Evolutionary conservation across 2,329 filamentous ascomycete genomes (phyloP), one percentile per base, ranked within the genome.

Genomic region (Neospermospora avenae): DNA sequence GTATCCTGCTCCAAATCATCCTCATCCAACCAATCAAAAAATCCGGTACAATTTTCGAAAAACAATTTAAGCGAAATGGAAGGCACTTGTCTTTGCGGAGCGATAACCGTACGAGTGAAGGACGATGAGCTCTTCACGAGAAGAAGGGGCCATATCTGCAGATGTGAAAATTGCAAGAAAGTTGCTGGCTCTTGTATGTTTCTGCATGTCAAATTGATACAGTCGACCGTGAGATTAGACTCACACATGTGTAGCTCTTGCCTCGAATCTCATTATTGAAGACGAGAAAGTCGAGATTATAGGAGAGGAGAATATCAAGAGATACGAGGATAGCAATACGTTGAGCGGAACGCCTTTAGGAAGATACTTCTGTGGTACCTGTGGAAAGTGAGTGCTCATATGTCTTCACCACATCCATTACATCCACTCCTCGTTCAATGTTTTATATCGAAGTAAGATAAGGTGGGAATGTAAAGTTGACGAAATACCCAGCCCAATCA

Each of bases 141-240:
- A 35, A 73, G 73, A 6, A 70, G 77, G 31, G 79, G 79, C 1
- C 77, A 79, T 63, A 68, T 81, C 7, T 82, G 80, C 68, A 77
- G 81, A 63, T 82, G 80, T 69, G 69, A 72, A 35, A 83, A 81
- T 62, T 82, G 80, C 69, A 76, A 78, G 44, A 81, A 81, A 67
- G 74, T 77, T 0, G 73, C 78, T 1, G 79, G 80, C 1, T 63
- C 49, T 60, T 51, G 63, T 63, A 55, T 34, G 44, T 58, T 22
- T 53, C 37, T 14, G n/a, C 18, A 4, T 3, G 11, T 42, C 6
- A 16, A 31, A 31, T 31, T 6, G 5, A 31, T 31, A 14, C 31
- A 8, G 14, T 25, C 24, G 44, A 22, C 4, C 22, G n/a, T 48
- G 20, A 18, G 16, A 14, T 18, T 11, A 24, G 20, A 25, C 37